These are phyloP conservation scores for Chaetomidium leptoderma DNA, from an alignment of 495 filamentous ascomycete species.

Conservation along the genomic window DNA sequence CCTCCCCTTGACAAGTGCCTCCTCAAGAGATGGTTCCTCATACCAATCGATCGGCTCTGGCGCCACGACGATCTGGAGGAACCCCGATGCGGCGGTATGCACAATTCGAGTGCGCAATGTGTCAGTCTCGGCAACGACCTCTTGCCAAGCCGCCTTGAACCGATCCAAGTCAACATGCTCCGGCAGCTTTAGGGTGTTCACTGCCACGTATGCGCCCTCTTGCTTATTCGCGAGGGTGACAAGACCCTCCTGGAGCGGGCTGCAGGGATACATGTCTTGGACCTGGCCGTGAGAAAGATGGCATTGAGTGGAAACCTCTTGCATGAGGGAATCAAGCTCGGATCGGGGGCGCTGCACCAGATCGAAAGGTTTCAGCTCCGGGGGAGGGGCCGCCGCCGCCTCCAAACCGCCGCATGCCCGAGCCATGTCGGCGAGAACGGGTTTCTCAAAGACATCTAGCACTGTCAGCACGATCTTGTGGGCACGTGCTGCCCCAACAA, in stretches of 20 bases:
- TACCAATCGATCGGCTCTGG: conserved; percentile 20
- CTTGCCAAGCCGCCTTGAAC: conserved; percentile 49
- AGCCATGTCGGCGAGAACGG: conserved; percentile 29
- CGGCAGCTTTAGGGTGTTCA: conserved; percentile 43
- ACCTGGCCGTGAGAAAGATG: conserved; percentile 34
- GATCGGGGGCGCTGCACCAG: conserved; percentile 36
- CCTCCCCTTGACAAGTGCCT: conserved; percentile 18
- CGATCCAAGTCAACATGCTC: conserved; percentile 35
- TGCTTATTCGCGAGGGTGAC: conserved; percentile 42
- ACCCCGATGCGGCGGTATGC: conserved; percentile 13
- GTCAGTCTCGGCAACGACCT: conserved; percentile 50
- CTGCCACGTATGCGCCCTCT: conserved; percentile 38
- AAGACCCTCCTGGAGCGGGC: conserved; percentile 51
- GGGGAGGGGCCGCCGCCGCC: neutral
- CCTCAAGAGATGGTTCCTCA: conserved; percentile 15
- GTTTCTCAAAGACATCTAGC: conserved; percentile 38
- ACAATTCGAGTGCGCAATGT: conserved; percentile 68
- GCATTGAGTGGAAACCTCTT: conserved; percentile 47
- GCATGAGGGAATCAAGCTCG: conserved; percentile 28
- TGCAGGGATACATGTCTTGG: conserved; percentile 59
- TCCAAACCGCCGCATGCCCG: neutral
- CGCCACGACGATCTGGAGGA: conserved; percentile 23
- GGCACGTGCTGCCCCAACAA: conserved; percentile 39
- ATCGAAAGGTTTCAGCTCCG: conserved; percentile 41
- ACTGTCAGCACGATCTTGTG: conserved; percentile 33